Percentiles rank a stretch among this genome's conserved stretches.
These are phyloP conservation scores for Suillus plorans DNA, from an alignment of 768 basidiomycete genomes.

Conservation along the genomic window DNA sequence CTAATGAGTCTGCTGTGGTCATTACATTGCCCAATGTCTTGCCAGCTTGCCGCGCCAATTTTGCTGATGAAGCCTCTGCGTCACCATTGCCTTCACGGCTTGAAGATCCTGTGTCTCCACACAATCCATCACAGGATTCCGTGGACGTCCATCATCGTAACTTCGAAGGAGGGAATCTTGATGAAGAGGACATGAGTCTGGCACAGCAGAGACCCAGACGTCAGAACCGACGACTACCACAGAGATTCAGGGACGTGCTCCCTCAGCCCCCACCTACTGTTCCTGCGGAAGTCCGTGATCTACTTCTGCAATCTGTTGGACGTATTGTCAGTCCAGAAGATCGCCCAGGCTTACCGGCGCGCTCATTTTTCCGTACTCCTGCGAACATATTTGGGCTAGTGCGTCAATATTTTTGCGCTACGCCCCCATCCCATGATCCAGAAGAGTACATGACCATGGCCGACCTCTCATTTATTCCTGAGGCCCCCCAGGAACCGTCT, in stretches of 20 bases:
- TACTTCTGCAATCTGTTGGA: neutral
- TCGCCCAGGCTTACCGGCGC: neutral
- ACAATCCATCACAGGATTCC: too few relatives aligned
- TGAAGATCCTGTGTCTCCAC: too few relatives aligned
- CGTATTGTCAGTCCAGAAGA: neutral
- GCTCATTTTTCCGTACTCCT: neutral
- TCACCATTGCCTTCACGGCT: too few relatives aligned
- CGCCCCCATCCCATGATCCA: neutral
- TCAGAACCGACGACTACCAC: neutral
- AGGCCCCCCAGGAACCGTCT: neutral
- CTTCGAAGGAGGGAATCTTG: neutral
- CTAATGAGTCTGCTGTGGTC: too few relatives aligned
- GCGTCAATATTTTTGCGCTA: neutral
- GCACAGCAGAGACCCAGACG: neutral
- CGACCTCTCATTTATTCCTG: neutral
- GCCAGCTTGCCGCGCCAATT: too few relatives aligned
- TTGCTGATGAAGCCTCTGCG: too few relatives aligned
- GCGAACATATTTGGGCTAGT: neutral
- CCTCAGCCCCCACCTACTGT: neutral
- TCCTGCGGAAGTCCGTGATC: neutral
- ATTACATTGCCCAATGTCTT: too few relatives aligned
- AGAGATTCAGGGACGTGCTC: neutral
- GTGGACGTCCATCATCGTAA: too few relatives aligned
- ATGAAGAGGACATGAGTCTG: neutral
- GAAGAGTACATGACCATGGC: neutral